Base-by-base conservation (phyloP, 352 stramenopile genomes). In the Phytophthora quininea region DNA sequence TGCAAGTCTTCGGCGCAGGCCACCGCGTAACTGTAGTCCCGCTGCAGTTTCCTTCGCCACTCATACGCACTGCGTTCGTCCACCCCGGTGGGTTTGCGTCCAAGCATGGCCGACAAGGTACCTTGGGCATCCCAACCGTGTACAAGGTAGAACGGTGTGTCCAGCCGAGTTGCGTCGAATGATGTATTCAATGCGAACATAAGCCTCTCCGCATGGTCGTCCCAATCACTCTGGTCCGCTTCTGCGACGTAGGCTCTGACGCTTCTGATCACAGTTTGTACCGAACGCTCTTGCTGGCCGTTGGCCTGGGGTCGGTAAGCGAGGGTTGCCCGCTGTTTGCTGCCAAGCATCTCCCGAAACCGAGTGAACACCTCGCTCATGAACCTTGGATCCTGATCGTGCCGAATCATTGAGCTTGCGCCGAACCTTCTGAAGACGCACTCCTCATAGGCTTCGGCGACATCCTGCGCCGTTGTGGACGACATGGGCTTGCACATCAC, bases 101-200 rank as follows among this genome's bases (percentile, higher is more conserved):
- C 50, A 5, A 66, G 4, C 50, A 60, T 60, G 2, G 37, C 53
- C 9, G 53, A 54, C 11, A 54, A 2, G 7, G 27, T 54, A 5
- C 50, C 15, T 40, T 29, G 50, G 38, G n/a, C 30, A 31, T 55
- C 29, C 49, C 49, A 43, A 43, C 58, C 58, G 30, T 66, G 58
- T 2, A 64, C 33, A 2, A 66, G 8, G 10, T 59, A 67, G 24
- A 61, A 56, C 1, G 59, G 50, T 9, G 59, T 67, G 8, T 67
- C 59, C 2, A 60, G 14, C 2, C 47, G 38, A 2, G 47, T 57
- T 3, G 47, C 48, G 43, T 58, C 48, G 14, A 53, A 60, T 1
- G 40, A 67, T 4, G 45, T 59, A 9, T 67, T 67, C 40, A 65
- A 35, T 15, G 43, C 15, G 10, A 40, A 40, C 6, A 40, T 40